phyloP scores from a whole-genome alignment of 768 basidiomycete genomes.

The Cyathus striatus region DNA sequence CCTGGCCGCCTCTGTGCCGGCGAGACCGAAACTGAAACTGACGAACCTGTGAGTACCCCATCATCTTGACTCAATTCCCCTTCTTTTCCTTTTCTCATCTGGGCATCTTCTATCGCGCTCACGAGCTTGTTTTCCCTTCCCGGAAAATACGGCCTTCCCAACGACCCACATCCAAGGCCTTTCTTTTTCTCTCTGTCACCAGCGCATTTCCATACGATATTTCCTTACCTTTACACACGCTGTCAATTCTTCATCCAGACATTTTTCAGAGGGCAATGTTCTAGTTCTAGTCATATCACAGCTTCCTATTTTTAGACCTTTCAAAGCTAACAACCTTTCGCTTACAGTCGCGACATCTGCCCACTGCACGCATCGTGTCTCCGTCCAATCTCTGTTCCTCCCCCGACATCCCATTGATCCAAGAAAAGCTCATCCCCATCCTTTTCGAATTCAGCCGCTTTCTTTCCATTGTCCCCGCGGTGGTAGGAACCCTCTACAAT shows the following conservation, averaged over 20 bases:
- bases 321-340: constrained; percentile 1
- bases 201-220: no score
- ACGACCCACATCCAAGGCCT: no score
- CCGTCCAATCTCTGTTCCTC: constrained; percentile 23
- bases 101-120: constrained; percentile 1
- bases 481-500: constrained; percentile 61
- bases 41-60: constrained; percentile 70
- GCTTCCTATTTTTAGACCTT: no score
- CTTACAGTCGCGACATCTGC: constrained; percentile 55
- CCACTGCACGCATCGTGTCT: constrained; percentile 60
- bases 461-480: constrained; percentile 68
- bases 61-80: constrained; percentile 1
- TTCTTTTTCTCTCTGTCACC: no score
- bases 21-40: constrained; percentile 76
- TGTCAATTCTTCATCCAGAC: no score
- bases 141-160: no score
- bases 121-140: constrained; percentile 1
- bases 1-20: constrained; percentile 58
- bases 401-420: constrained; percentile 43
- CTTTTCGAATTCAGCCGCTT: constrained; percentile 70
- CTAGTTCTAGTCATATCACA: no score
- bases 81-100: constrained; percentile 3
- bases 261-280: no score
- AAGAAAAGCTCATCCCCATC: constrained; percentile 40
- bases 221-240: no score